Evolutionary conservation across 2,329 filamentous ascomycete species (phyloP), one percentile per base, ranked within the genome.

Genomic region (Sporothrix pseudoabietina): DNA sequence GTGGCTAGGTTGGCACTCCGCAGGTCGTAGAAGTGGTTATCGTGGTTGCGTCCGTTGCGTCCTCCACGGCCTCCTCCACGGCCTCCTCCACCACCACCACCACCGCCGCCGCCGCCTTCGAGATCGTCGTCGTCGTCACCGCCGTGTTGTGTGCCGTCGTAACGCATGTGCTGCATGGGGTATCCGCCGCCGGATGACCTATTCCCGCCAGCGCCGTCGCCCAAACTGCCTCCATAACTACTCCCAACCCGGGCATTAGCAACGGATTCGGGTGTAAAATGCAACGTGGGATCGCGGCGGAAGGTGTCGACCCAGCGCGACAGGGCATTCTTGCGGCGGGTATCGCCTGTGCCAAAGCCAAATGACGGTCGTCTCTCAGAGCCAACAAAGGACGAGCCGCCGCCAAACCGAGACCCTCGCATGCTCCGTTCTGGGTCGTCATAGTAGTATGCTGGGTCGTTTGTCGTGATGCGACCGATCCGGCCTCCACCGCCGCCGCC

Each of bases 1-100:
- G 93, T 94, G 79, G 94, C 91, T 76, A 93, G 83, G 79, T 93
- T 87, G 66, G 88, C 89, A 77, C 83, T 82, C 39, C 84, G 85
- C 70, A 89, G 76, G 77, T 89, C 87, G 77, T 86, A 89, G 78
- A 87, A 87, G 73, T 87, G 85, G 1, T 82, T 78, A 65, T 72
- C 47, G 72, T 69, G 35, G 68, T 72, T 54, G 73, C 69, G 35
- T 26, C 54, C 41, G 47, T 8, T n/a, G 26, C 44, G 59, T 32
- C 44, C 59, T n/a, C 39, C 47, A 9, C 32, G n/a, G 35, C 44
- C 30, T 4, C 61, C 52, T 22, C 55, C 44, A 9, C 32, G n/a
- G 35, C 44, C 30, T 4, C 61, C 52, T 22, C 55, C 44, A 14
- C 30, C 52, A 3, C 49, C 44, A 57, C 39, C 71, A 30, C 59